Percentiles rank a stretch among this genome's conserved stretches.
Conservation (phyloP, 2,329 filamentous ascomycete genomes). For the Dryadomyces sulphureus region DNA sequence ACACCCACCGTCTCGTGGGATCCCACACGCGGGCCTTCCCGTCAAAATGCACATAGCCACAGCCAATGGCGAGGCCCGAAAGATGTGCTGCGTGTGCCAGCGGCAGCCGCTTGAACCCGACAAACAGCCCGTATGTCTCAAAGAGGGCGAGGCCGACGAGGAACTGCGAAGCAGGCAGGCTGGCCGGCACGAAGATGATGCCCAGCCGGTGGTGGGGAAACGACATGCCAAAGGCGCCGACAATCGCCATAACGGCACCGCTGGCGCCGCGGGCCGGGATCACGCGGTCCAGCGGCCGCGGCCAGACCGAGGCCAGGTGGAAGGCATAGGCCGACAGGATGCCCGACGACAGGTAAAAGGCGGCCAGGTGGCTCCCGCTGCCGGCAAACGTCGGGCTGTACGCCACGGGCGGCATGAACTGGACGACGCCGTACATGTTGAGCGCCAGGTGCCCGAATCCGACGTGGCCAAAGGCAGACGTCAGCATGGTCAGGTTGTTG, state of each 20-base stretch:
- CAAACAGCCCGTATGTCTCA: constrained; percentile 13
- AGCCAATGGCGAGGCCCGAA: constrained; percentile 12
- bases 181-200: constrained; percentile 10
- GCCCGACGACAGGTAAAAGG: constrained; percentile 14
- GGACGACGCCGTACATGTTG: constrained; percentile 16
- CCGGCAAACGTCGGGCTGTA: constrained; percentile 9
- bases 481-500: constrained; percentile 14
- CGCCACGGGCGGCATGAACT: constrained; percentile 13
- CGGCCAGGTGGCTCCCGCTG: constrained; percentile 13
- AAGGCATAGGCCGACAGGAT: constrained; percentile 11
- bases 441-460: constrained; percentile 14
- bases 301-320: constrained; percentile 12
- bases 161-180: constrained; percentile 11
- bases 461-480: constrained; percentile 16
- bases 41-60: constrained; percentile 13
- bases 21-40: constrained; percentile 9
- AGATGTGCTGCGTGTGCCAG: constrained; percentile 13
- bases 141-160: constrained; percentile 9
- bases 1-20: constrained; percentile 10
- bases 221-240: constrained; percentile 12
- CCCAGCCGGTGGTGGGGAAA: constrained; percentile 10
- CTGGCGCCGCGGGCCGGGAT: constrained; percentile 13
- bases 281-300: constrained; percentile 8
- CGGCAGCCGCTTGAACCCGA: constrained; percentile 10
- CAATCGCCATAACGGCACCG: constrained; percentile 13